These are phyloP conservation scores for Globisporangium mamillatum DNA, from an alignment of 352 stramenopile genomes.

Conservation along the genomic window DNA sequence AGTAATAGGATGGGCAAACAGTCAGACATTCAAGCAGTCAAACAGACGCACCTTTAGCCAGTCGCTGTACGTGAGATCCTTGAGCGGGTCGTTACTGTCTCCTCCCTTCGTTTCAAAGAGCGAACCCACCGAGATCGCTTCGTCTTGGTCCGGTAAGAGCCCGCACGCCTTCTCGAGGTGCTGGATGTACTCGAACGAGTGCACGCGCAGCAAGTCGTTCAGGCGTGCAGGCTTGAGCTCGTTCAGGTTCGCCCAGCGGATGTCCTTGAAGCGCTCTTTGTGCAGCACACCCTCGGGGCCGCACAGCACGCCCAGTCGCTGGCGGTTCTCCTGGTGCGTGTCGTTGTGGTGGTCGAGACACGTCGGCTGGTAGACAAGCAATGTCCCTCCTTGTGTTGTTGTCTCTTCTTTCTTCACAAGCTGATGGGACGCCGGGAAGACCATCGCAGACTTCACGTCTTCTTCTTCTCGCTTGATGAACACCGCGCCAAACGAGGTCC, in stretches of 20 bases:
- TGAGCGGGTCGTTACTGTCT: slow-evolving; percentile 12
- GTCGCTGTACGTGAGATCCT: slow-evolving; percentile 37
- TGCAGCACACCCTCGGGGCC: slow-evolving; percentile 62
- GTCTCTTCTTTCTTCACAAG: slow-evolving; percentile 25
- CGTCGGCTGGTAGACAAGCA: slow-evolving; percentile 67
- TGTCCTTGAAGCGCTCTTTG: slow-evolving; percentile 55
- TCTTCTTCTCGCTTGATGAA: background rate
- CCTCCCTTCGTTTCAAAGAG: slow-evolving; percentile 26
- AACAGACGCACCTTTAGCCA: slow-evolving; percentile 40
- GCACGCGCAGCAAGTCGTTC: slow-evolving; percentile 59
- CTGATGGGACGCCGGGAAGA: slow-evolving; percentile 4
- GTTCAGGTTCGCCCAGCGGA: slow-evolving; percentile 59
- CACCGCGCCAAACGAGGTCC: background rate
- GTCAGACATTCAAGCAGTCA: background rate
- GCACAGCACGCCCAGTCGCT: slow-evolving; percentile 50
- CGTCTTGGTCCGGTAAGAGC: slow-evolving; percentile 44
- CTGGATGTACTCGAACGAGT: slow-evolving; percentile 63
- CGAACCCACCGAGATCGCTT: slow-evolving; percentile 38
- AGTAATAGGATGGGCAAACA: background rate
- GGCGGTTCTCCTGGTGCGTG: slow-evolving; percentile 65
- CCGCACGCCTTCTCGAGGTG: slow-evolving; percentile 45
- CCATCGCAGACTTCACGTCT: background rate
- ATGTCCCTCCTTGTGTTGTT: slow-evolving; percentile 23
- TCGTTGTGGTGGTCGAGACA: slow-evolving; percentile 77
- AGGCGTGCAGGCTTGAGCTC: slow-evolving; percentile 48